Base-by-base conservation (phyloP, 2,329 filamentous ascomycete species). In the Cercospora sesami region DNA sequence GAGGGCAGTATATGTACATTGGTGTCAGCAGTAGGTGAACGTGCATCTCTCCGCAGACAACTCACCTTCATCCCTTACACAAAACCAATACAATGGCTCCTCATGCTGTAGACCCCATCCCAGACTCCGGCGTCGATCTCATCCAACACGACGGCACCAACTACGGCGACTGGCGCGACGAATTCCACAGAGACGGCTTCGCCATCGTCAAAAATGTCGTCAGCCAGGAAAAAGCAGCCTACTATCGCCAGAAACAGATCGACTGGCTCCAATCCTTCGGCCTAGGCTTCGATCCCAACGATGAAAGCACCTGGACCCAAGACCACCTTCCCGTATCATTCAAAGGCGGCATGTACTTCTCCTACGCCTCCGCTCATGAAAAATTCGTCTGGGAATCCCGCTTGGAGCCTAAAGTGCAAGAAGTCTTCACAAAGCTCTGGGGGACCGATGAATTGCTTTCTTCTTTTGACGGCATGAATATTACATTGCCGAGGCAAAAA, bases 271-370 rank as follows among this genome's bases (percentile, higher is more conserved):
- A 76, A 39, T 73, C 69, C 2, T 78, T 78, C 51, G 68, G 62
- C 6, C 69, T 66, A 31, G 75, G 75, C 30, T 78, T 79, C 69
- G 73, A 78, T n/a, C 67, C 70, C 30, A 72, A 75, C 9, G 74
- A 79, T 39, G 68, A 70, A 45, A 70, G 68, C 21, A 84, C 82
- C 8, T 84, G 81, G 81, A 81, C 77, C 1, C 75, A 75, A 5
- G 80, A 83, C 5, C 78, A 83, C 67, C 75, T 85, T 1, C 83
- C 83, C 1, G 74, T 79, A 8, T 76, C 74, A 71, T 79, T 80
- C 74, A 83, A 84, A 69, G 80, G 80, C 57, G 81, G 81, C 63
- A 83, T 82, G 78, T 83, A 82, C 72, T 77, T 77, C 30, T 70
- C 69, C 16, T 83, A 83, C 62, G 75, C 74, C 8, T 74, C 77